Evolutionary conservation across 192 early-diverging fungal genomes (phyloP).

Genomic region (Coemansia sp.): DNA sequence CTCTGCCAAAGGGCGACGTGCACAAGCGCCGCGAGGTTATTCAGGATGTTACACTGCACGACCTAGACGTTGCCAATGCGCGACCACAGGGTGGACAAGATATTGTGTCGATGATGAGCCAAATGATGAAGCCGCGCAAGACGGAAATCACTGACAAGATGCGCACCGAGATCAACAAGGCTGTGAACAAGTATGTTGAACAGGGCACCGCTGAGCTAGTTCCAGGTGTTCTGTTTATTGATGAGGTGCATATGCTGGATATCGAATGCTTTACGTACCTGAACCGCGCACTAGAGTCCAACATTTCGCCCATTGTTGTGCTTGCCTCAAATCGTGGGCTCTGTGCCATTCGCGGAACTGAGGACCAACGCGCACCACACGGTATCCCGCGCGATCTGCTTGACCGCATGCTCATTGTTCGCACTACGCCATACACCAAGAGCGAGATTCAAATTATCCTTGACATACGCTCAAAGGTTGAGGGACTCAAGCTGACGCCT

Average conservation of each 20-base stretch:
- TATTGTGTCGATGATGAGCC: slow-evolving; percentile 98
- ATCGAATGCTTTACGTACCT: slow-evolving; percentile 99
- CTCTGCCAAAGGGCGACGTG: slow-evolving; percentile 96
- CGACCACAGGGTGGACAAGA: slow-evolving; percentile 96
- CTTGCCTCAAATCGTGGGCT: slow-evolving; percentile 97
- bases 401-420: slow-evolving; percentile 94
- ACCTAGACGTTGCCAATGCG: slow-evolving; percentile 96
- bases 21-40: slow-evolving; percentile 99
- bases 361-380: slow-evolving; percentile 75
- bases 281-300: slow-evolving; percentile 95
- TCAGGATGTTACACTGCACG: slow-evolving; percentile 97
- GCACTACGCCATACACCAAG: slow-evolving; percentile 87
- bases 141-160: slow-evolving; percentile 99
- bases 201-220: slow-evolving; percentile 96
- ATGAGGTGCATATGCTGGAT: slow-evolving; percentile 99
- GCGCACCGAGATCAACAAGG: slow-evolving; percentile 97
- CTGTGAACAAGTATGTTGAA: slow-evolving; percentile 98
- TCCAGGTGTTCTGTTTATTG: slow-evolving; percentile 97
- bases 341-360: slow-evolving; percentile 80
- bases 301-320: slow-evolving; percentile 94
- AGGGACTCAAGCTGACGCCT: slow-evolving; percentile 75
- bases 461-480: slow-evolving; percentile 90
- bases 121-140: slow-evolving; percentile 98
- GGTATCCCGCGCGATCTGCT: slow-evolving; percentile 96
- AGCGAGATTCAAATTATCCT: slow-evolving; percentile 90